Conservation (phyloP, 139 green algal genomes). For the Chlamydomonas sp. region DNA sequence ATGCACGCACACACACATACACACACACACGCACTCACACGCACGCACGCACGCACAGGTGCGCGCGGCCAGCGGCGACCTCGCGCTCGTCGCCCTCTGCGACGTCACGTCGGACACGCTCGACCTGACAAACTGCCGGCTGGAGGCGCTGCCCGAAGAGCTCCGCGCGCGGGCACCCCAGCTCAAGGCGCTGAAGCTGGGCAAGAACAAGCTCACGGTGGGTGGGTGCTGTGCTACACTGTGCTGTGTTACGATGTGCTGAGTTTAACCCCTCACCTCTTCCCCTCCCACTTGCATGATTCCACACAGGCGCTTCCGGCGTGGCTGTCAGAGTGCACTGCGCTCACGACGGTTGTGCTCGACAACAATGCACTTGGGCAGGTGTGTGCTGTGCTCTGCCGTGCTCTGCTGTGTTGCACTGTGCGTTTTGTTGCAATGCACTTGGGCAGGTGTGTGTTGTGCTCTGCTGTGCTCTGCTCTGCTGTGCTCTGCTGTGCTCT, state of each 20-base stretch:
- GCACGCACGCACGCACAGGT: too few species aligned
- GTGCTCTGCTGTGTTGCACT: background rate
- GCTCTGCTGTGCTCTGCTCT: background rate
- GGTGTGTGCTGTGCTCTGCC: too few species aligned
- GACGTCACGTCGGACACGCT: too few species aligned
- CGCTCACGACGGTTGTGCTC: conserved; percentile 33
- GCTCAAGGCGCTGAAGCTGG: conserved; percentile 35
- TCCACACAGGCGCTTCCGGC: conserved; percentile 21
- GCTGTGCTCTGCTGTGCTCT: conserved; percentile 29
- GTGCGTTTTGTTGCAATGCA: conserved; percentile 40
- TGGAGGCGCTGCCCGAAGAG: background rate
- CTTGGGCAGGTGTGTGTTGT: conserved; percentile 8
- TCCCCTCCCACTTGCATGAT: background rate
- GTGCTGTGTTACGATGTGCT: background rate
- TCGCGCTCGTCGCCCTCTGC: too few species aligned
- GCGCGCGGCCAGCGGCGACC: too few species aligned
- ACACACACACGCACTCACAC: too few species aligned
- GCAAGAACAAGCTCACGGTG: conserved; percentile 37
- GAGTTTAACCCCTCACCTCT: background rate
- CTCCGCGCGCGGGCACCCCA: conserved; percentile 7
- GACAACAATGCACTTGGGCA: conserved; percentile 33
- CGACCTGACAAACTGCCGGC: background rate
- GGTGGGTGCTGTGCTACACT: too few species aligned
- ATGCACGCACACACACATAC: too few species aligned
- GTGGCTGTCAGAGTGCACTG: conserved; percentile 19